A percentile compares a stretch with the other conserved stretches of the same genome.
phyloP scores from a whole-genome alignment of 352 stramenopile genomes.

The Phytopythium oedochilum region DNA sequence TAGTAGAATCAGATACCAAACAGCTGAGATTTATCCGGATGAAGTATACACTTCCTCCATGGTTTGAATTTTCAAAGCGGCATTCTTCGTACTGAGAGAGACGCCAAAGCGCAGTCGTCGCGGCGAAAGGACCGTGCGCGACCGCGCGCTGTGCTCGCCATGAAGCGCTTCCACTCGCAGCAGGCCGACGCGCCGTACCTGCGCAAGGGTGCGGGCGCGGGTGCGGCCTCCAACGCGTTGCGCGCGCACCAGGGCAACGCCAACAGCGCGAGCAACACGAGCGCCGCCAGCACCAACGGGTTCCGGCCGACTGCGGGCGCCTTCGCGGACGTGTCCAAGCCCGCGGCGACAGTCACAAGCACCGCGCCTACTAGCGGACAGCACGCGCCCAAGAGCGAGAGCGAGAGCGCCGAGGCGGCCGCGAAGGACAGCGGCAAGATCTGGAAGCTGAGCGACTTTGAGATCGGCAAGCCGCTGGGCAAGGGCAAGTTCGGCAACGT shows the following conservation, averaged over 20 bases:
- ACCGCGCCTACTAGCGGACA: neutral
- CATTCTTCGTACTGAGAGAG: neutral
- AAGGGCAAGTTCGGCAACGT: slow-evolving; percentile 99
- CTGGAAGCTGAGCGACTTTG: slow-evolving; percentile 98
- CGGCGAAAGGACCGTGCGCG: too few relatives aligned
- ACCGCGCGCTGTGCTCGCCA: slow-evolving; percentile 10
- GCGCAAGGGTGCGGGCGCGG: slow-evolving; percentile 15
- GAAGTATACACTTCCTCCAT: neutral
- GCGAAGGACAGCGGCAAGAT: slow-evolving; percentile 28
- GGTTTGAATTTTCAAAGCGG: slow-evolving; percentile 27
- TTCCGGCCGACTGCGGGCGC: neutral
- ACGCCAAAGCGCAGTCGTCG: too few relatives aligned
- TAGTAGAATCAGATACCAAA: too few relatives aligned
- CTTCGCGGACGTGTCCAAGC: slow-evolving; percentile 6
- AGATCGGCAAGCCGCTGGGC: slow-evolving; percentile 98
- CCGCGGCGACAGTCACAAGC: slow-evolving; percentile 2
- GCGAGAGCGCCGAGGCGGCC: neutral
- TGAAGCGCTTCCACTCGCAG: slow-evolving; percentile 30
- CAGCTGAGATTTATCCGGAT: slow-evolving; percentile 7
- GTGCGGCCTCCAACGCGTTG: neutral
- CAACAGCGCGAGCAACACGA: neutral
- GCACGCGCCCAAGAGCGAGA: slow-evolving; percentile 6
- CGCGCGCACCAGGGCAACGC: neutral
- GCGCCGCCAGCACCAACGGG: neutral
- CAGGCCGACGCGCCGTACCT: slow-evolving; percentile 16